Evolutionary conservation across 768 basidiomycete genomes (phyloP).

Genomic region (Brasilioporus rufonigricans): DNA sequence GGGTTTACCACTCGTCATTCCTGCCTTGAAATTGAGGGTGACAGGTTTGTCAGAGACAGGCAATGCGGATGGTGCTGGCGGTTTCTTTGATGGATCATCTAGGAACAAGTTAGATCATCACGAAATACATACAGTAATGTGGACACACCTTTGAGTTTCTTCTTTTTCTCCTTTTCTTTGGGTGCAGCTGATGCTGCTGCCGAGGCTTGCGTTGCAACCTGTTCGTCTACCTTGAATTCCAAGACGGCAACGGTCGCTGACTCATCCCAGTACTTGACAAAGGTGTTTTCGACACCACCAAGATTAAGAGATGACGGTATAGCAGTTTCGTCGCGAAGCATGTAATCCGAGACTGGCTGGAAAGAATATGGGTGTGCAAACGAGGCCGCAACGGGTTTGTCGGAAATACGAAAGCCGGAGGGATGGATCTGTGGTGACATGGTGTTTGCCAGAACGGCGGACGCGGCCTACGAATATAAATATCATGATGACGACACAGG

Average conservation of each 20-base stretch:
- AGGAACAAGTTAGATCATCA: conserved; percentile 13
- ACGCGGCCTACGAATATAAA: conserved; percentile 61
- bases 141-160: conserved; percentile 50
- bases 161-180: conserved; percentile 60
- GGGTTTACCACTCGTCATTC: conserved; percentile 19
- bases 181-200: conserved; percentile 46
- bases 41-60: conserved; percentile 81
- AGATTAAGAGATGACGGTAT: conserved; percentile 63
- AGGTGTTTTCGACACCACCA: conserved; percentile 69
- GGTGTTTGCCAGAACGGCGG: conserved; percentile 75
- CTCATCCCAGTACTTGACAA: conserved; percentile 94
- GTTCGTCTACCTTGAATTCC: conserved; percentile 75
- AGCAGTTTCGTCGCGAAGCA: conserved; percentile 75
- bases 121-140: not conserved
- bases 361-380: conserved; percentile 93
- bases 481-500: not conserved
- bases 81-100: conserved; percentile 36
- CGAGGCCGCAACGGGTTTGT: conserved; percentile 85
- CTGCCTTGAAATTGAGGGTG: conserved; percentile 68
- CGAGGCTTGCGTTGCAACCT: conserved; percentile 28
- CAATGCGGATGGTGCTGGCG: conserved; percentile 60
- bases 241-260: conserved; percentile 69
- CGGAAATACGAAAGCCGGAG: conserved; percentile 89
- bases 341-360: conserved; percentile 72
- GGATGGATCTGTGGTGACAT: conserved; percentile 89